Evolutionary conservation across 2,329 filamentous ascomycete species (phyloP).

Genomic region (Pyricularia sp.): DNA sequence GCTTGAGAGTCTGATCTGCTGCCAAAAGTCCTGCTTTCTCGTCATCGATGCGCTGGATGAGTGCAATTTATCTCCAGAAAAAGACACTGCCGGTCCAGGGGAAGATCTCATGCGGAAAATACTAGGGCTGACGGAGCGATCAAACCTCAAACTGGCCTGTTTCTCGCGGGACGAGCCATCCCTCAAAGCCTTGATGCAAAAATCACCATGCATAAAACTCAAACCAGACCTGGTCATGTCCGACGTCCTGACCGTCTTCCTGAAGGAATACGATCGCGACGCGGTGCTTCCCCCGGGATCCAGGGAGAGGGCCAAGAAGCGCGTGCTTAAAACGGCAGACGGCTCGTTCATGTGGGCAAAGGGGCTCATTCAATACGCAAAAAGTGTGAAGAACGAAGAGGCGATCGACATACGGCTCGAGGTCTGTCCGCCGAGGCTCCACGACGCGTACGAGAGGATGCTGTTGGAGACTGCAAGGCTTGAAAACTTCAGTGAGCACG

Average conservation of each 20-base stretch:
- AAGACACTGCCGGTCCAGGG: neutral
- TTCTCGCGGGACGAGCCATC: neutral
- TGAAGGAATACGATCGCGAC: neutral
- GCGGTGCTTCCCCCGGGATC: neutral
- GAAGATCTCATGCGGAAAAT: neutral
- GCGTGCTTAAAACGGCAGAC: neutral
- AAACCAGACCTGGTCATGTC: neutral
- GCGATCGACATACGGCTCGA: conserved; percentile 2
- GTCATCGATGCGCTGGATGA: neutral
- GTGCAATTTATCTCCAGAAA: neutral
- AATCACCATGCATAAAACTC: neutral
- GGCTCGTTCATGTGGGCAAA: neutral
- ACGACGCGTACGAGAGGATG: neutral
- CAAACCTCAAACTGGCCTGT: neutral
- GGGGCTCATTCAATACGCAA: neutral
- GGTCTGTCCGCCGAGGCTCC: neutral
- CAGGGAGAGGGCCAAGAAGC: neutral
- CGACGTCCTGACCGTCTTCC: neutral
- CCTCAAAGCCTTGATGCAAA: neutral
- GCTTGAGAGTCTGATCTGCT: neutral
- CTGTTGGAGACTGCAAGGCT: neutral
- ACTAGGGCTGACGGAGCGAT: neutral
- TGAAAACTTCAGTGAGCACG: neutral
- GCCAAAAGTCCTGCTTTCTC: neutral
- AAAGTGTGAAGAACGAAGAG: neutral